Conservation (phyloP, 306 rosid species). For the Psophocarpus tetragonolobus region DNA sequence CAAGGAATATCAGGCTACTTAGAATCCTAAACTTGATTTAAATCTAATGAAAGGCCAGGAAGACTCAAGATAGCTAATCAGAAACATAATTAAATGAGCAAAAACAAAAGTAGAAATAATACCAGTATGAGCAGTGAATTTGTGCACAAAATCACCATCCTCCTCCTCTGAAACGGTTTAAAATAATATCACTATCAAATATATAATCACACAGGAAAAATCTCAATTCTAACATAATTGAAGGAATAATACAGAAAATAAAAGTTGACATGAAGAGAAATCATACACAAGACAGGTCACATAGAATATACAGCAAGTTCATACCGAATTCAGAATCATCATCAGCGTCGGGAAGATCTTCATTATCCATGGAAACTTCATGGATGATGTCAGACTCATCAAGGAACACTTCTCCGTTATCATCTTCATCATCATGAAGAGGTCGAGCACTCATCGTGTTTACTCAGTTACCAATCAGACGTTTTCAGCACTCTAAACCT, state of each 20-base stretch:
- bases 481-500: neutral
- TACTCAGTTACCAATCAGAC: neutral
- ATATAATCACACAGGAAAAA: neutral
- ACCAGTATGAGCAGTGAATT: slow-evolving; percentile 84
- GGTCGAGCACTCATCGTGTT: slow-evolving; percentile 4
- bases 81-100: neutral
- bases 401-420: neutral
- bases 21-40: neutral
- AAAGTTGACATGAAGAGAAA: neutral
- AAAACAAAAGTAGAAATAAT: slow-evolving; percentile 16
- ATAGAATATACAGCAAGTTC: slow-evolving; percentile 10
- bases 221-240: neutral
- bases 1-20: neutral
- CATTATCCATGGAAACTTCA: slow-evolving; percentile 37
- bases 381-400: slow-evolving; percentile 39
- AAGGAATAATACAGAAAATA: neutral
- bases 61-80: neutral
- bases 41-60: neutral
- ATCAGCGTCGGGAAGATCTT: slow-evolving; percentile 49
- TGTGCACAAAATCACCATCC: slow-evolving; percentile 62
- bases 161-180: slow-evolving; percentile 60
- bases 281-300: neutral
- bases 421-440: neutral
- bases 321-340: slow-evolving; percentile 28
- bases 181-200: slow-evolving; percentile 23